Conservation (phyloP, 108 stramenopile species). For the Skeletonema marinoi region DNA sequence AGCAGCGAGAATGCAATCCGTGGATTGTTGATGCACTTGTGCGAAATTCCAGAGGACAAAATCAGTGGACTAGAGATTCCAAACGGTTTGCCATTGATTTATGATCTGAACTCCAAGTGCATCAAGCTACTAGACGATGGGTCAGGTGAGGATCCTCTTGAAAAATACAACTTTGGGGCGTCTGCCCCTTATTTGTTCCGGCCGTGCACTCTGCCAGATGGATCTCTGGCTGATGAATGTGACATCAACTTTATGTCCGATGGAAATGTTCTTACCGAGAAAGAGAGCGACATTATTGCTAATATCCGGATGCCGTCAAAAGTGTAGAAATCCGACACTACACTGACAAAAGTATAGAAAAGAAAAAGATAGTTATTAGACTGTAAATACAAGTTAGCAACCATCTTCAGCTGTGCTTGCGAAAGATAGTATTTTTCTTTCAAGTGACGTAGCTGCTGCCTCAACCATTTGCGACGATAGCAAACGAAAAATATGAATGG, state of each 20-base stretch:
- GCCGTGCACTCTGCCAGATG: constrained; percentile 75
- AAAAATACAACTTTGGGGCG: constrained; percentile 86
- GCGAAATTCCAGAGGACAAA: constrained; percentile 93
- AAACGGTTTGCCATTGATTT: constrained; percentile 95
- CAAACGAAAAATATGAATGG: constrained; percentile 11
- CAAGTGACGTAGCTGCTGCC: not conserved
- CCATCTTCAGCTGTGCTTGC: not conserved
- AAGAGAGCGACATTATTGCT: constrained; percentile 11
- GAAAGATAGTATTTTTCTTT: not conserved
- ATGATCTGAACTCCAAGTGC: constrained; percentile 77
- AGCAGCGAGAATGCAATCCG: constrained; percentile 99
- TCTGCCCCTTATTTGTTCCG: constrained; percentile 83
- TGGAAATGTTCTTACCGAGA: constrained; percentile 4
- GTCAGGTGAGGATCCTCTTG: constrained; percentile 77
- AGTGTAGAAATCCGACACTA: not conserved
- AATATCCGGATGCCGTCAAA: constrained; percentile 3
- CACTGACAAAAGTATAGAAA: not conserved
- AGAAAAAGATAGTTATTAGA: not conserved
- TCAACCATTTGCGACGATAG: not conserved
- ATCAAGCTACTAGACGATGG: constrained; percentile 89
- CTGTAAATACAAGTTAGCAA: not conserved
- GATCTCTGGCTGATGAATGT: constrained; percentile 31
- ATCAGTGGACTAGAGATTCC: constrained; percentile 95
- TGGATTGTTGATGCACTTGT: constrained; percentile 96
- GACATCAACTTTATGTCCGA: constrained; percentile 28